These are phyloP conservation scores for Cercophora samala DNA, from an alignment of 495 filamentous ascomycete genomes.

Conservation along the genomic window DNA sequence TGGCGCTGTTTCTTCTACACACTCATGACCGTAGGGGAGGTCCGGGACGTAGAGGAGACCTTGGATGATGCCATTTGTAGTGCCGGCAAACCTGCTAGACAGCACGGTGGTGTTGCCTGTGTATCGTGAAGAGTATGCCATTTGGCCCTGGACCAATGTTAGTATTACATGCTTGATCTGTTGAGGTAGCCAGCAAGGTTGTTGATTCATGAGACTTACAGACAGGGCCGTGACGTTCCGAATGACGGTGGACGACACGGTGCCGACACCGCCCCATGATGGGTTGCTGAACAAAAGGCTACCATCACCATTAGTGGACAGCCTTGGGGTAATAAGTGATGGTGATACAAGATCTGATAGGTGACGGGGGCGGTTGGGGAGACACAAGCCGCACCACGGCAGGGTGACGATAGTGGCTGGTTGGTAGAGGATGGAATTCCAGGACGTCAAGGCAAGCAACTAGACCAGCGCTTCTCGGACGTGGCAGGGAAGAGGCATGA, in stretches of 20 bases:
- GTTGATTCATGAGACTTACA: constrained; percentile 31
- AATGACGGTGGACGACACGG: constrained; percentile 45
- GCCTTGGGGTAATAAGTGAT: background rate
- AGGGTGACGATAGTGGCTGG: constrained; percentile 9
- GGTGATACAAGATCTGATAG: constrained; percentile 10
- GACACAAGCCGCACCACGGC: constrained; percentile 4
- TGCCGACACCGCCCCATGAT: constrained; percentile 38
- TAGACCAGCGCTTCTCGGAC: background rate
- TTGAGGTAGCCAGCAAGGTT: background rate
- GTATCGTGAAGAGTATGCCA: constrained; percentile 62
- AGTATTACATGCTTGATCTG: background rate
- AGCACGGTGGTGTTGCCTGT: constrained; percentile 65
- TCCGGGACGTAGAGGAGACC: constrained; percentile 83
- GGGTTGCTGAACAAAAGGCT: constrained; percentile 51
- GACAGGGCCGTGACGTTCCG: constrained; percentile 48
- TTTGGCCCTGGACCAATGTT: constrained; percentile 47
- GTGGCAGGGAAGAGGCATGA: constrained; percentile 5
- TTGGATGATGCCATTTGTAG: constrained; percentile 52
- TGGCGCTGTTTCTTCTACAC: constrained; percentile 52
- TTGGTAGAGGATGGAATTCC: constrained; percentile 5
- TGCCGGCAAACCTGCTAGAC: constrained; percentile 56
- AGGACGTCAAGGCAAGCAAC: constrained; percentile 1
- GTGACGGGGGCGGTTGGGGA: background rate
- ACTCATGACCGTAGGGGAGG: constrained; percentile 54
- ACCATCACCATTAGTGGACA: constrained; percentile 9